Percentiles rank a stretch among this genome's conserved stretches.
Conservation (phyloP, 31 red algal species). For the Odonthalia washingtoniensis region DNA sequence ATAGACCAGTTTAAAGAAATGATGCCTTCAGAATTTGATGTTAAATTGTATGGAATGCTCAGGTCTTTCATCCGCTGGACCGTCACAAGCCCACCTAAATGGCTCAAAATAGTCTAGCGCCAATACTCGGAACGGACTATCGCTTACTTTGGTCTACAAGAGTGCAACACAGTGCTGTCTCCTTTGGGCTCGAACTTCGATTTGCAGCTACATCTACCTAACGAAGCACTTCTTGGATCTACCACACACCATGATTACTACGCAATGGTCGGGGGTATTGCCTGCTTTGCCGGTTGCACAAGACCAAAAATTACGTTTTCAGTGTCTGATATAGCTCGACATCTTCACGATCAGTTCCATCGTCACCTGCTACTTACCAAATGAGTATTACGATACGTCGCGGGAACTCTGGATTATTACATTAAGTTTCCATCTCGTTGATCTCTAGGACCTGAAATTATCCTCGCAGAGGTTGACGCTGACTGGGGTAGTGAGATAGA, state of each 20-base stretch:
- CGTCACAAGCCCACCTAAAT: background rate
- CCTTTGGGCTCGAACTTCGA: background rate
- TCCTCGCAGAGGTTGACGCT: slow-evolving; percentile 14
- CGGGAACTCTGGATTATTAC: background rate
- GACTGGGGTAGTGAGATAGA: slow-evolving; percentile 21
- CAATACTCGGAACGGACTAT: background rate
- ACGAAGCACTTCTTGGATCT: background rate
- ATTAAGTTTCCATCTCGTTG: too few relatives aligned
- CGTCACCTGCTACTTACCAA: slow-evolving; percentile 4
- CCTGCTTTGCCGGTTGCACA: slow-evolving; percentile 10
- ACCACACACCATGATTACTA: background rate
- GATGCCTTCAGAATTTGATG: slow-evolving; percentile 16
- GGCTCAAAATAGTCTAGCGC: background rate
- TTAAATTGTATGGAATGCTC: slow-evolving; percentile 32
- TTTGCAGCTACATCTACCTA: background rate
- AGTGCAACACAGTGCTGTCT: background rate
- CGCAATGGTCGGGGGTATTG: background rate
- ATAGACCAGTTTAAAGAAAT: slow-evolving; percentile 22
- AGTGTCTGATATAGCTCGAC: background rate
- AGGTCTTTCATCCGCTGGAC: slow-evolving; percentile 13
- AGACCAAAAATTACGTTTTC: slow-evolving; percentile 52
- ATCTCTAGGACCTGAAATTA: background rate
- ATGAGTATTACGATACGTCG: slow-evolving; percentile 2
- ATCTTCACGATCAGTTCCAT: background rate
- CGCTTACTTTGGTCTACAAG: background rate